Base-by-base conservation (phyloP, 495 filamentous ascomycete species). In the Polyplosphaeria fusca region DNA sequence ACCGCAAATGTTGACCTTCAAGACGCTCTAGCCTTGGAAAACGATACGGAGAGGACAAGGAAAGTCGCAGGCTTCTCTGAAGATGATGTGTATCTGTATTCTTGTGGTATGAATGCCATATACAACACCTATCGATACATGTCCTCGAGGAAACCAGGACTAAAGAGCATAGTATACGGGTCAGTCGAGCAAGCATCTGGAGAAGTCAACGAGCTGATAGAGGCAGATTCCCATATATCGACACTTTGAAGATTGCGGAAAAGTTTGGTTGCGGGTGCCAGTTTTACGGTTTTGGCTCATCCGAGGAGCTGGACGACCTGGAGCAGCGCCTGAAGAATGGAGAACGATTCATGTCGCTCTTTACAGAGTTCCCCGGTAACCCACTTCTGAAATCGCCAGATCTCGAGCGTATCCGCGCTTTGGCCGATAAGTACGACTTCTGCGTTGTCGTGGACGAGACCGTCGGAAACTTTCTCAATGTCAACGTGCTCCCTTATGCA, bases 301-400 rank as follows among this genome's bases (percentile, higher is more conserved):
- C 82, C 13, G 81, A 82, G 55, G 93, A 98, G 48, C 77, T 98
- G 1, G 89, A 96, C 68, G 88, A 94, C 59, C 76, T 98, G 2
- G 89, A 97, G 71, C 60, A 65, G 13, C 82, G 84, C 13, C 76
- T 96, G 16, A 65, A 82, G 57, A 69, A 64, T 13, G 93, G 91
- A 16, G 89, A 96, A 71, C 77, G 77, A 44, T 91, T 85, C 68
- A 83, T 96, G 1, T 87, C 82, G 4, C 76, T 98, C 5, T 97
- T 96, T 67, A 95, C 89, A 67, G 93, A 98, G 65, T 94, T 95
- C 47, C 93, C 93, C 0, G 86, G 89, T 2, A 98, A 98, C 68
- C 93, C 93, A 7, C 76, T 96, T 18, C 76, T 98, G 11, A 86
- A 83, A 50, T 86, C 88, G 16, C 92, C 94, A 0, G 84, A 97